Conservation (phyloP, 2,329 filamentous ascomycete genomes). For the Colletotrichum trifolii region DNA sequence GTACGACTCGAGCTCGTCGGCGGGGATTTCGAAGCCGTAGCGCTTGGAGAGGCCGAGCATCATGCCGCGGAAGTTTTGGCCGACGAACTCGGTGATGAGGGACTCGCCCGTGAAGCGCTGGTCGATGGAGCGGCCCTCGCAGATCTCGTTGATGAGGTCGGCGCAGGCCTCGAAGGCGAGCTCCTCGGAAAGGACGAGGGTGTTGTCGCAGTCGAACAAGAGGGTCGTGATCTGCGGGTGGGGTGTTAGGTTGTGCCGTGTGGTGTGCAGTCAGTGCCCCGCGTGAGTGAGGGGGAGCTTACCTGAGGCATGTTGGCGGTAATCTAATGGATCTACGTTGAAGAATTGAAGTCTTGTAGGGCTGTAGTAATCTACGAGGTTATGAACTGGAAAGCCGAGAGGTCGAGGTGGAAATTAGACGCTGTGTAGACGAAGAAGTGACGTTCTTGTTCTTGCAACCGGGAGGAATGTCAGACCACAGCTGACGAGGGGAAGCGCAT, state of each 20-base stretch:
- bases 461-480: no score
- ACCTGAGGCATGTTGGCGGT: slow-evolving; percentile 49
- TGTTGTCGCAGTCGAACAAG: slow-evolving; percentile 88
- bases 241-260: neutral
- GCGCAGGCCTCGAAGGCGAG: slow-evolving; percentile 93
- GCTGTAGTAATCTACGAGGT: no score
- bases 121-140: slow-evolving; percentile 70
- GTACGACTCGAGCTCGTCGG: slow-evolving; percentile 78
- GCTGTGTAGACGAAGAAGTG: no score
- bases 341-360: neutral
- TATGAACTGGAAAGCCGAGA: no score
- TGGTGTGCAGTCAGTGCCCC: neutral
- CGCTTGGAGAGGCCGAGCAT: slow-evolving; percentile 80
- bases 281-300: slow-evolving; percentile 25
- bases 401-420: no score
- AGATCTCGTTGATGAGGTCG: slow-evolving; percentile 87
- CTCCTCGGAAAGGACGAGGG: slow-evolving; percentile 90
- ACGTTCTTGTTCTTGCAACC: no score
- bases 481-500: no score
- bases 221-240: slow-evolving; percentile 71
- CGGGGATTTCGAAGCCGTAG: slow-evolving; percentile 76
- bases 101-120: slow-evolving; percentile 81
- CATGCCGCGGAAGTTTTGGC: slow-evolving; percentile 96
- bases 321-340: slow-evolving; percentile 5
- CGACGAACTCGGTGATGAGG: slow-evolving; percentile 88